Conservation (phyloP, 23 red algal species). For the Agarophyton chilense region DNA sequence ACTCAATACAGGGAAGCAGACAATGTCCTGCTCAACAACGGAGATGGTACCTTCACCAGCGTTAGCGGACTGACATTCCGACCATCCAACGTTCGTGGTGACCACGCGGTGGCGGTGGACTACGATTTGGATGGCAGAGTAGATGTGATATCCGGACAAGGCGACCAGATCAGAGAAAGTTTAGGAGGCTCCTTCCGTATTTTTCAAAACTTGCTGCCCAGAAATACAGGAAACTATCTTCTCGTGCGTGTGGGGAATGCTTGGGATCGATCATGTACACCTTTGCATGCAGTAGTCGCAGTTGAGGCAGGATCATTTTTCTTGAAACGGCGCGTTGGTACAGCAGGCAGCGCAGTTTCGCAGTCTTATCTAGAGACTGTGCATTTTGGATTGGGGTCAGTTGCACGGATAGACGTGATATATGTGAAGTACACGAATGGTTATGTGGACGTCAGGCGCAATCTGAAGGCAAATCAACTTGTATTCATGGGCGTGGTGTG, state of each 20-base stretch:
- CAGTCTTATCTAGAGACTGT: slow-evolving; percentile 42
- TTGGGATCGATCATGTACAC: slow-evolving; percentile 1
- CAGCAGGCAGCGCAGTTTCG: slow-evolving; percentile 24
- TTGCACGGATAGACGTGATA: not conserved
- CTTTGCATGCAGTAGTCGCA: slow-evolving; percentile 46
- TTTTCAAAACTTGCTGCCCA: slow-evolving; percentile 8
- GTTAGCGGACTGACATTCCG: not conserved
- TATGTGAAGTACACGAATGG: slow-evolving; percentile 22
- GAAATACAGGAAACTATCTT: slow-evolving; percentile 8
- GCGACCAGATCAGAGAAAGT: slow-evolving; percentile 16
- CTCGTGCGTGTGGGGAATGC: slow-evolving; percentile 64
- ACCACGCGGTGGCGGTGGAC: slow-evolving; percentile 50
- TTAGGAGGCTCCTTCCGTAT: slow-evolving; percentile 44
- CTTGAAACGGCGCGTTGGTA: slow-evolving; percentile 59
- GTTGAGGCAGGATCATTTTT: slow-evolving; percentile 13
- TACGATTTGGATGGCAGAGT: slow-evolving; percentile 59
- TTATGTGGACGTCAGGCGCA: not conserved
- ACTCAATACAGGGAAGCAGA: slow-evolving; percentile 33
- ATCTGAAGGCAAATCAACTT: slow-evolving; percentile 11
- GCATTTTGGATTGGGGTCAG: slow-evolving; percentile 32
- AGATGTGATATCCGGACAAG: slow-evolving; percentile 38
- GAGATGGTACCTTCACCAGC: slow-evolving; percentile 37
- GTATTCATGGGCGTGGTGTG: slow-evolving; percentile 20
- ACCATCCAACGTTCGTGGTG: not conserved
- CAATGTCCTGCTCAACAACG: slow-evolving; percentile 54